Percentiles rank a stretch among this genome's conserved stretches.
These are phyloP conservation scores for Sutorius australiensis DNA, from an alignment of 768 basidiomycete species.

Conservation along the genomic window DNA sequence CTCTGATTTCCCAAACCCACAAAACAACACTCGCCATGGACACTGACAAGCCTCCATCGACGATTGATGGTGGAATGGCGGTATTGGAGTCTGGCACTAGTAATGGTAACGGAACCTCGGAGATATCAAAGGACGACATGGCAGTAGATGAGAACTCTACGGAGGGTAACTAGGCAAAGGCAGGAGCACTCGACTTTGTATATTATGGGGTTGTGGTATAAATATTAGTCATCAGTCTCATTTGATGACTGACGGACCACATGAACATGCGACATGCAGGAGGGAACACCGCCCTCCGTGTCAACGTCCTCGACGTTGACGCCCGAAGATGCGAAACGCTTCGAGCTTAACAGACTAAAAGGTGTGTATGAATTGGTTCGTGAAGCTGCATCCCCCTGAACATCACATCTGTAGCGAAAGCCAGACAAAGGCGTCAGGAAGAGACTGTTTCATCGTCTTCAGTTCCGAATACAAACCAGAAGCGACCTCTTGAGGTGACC, in stretches of 20 bases:
- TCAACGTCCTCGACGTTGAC: constrained; percentile 36
- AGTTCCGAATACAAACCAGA: constrained; percentile 60
- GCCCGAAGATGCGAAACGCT: constrained; percentile 64
- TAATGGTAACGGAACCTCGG: constrained; percentile 13
- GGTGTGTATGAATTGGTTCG: constrained; percentile 37
- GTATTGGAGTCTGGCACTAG: constrained; percentile 13
- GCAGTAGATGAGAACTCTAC: constrained; percentile 20
- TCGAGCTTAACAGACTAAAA: constrained; percentile 78
- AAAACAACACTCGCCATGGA: constrained; percentile 32
- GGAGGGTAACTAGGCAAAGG: constrained; percentile 6
- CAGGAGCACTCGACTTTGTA: not conserved
- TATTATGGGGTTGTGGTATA: not conserved
- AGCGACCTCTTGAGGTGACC: constrained; percentile 61
- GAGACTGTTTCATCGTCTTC: constrained; percentile 45
- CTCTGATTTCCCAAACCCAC: constrained; percentile 32
- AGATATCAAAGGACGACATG: constrained; percentile 25
- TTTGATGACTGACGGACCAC: not conserved
- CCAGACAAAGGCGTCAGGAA: constrained; percentile 64
- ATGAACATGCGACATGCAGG: constrained; percentile 2
- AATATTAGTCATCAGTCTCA: constrained; percentile 18
- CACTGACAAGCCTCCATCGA: constrained; percentile 27
- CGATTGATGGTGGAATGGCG: constrained; percentile 17
- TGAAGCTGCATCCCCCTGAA: not conserved
- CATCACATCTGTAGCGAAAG: constrained; percentile 54
- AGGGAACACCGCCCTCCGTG: constrained; percentile 5